A percentile compares a stretch with the other conserved stretches of the same genome.
These are phyloP conservation scores for Petunia hybrid DNA, from an alignment of 305 asterid genomes.

Conservation along the genomic window DNA sequence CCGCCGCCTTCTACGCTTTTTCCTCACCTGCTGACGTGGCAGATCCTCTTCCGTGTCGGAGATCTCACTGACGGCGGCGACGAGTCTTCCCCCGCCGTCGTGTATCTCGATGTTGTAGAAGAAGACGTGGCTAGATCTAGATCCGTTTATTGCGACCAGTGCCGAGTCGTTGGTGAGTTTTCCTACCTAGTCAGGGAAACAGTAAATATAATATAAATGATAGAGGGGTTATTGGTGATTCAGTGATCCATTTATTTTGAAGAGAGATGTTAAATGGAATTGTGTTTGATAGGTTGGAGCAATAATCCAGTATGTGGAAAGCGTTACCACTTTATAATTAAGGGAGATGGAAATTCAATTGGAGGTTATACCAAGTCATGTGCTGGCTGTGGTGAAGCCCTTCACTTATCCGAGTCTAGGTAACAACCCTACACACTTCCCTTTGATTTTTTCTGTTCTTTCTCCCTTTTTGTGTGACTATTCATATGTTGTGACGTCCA, in stretches of 20 bases:
- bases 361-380: slow-evolving; percentile 78
- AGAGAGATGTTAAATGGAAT: neutral
- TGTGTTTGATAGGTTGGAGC: slow-evolving; percentile 76
- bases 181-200: slow-evolving; percentile 32
- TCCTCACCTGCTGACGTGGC: slow-evolving; percentile 90
- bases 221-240: neutral
- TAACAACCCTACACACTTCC: slow-evolving; percentile 25
- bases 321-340: slow-evolving; percentile 89
- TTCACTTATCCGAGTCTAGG: slow-evolving; percentile 80
- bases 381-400: slow-evolving; percentile 77
- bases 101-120: slow-evolving; percentile 82
- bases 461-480: neutral
- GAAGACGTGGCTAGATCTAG: slow-evolving; percentile 95
- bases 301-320: slow-evolving; percentile 89
- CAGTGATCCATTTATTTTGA: neutral
- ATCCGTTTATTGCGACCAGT: slow-evolving; percentile 94
- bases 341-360: slow-evolving; percentile 86
- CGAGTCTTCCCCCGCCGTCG: slow-evolving; percentile 56
- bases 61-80: slow-evolving; percentile 59
- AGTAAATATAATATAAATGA: slow-evolving; percentile 29
- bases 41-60: slow-evolving; percentile 82
- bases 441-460: neutral
- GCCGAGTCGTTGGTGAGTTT: slow-evolving; percentile 98
- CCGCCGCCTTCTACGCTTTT: slow-evolving; percentile 84
- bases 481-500: neutral